phyloP scores from a whole-genome alignment of 2,329 filamentous ascomycete species.

The Pestalotiopsis sp. region DNA sequence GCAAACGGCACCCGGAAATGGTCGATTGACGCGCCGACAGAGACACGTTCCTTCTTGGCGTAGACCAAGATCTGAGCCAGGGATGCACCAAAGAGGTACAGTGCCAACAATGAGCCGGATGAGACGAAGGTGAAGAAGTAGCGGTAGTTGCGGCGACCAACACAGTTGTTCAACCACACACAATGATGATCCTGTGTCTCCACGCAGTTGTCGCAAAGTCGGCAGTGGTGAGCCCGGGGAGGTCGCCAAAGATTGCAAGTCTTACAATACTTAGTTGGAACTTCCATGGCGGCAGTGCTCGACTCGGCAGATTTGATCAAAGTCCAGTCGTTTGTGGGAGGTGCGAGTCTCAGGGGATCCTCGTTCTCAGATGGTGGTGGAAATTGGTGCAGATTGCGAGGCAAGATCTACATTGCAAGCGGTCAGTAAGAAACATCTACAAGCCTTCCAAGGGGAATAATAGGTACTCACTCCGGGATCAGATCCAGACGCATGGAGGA shows the following conservation, averaged over 20 bases:
- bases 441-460: too few species aligned
- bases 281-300: slow-evolving; percentile 87
- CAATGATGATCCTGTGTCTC: slow-evolving; percentile 98
- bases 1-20: slow-evolving; percentile 81
- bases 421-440: not conserved
- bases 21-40: slow-evolving; percentile 67
- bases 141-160: slow-evolving; percentile 90
- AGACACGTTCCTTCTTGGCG: slow-evolving; percentile 59
- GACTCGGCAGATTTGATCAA: slow-evolving; percentile 79
- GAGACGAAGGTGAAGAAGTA: slow-evolving; percentile 95
- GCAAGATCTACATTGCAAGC: slow-evolving; percentile 68
- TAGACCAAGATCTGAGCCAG: slow-evolving; percentile 81
- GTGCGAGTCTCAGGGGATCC: slow-evolving; percentile 79
- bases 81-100: slow-evolving; percentile 75
- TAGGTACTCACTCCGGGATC: slow-evolving; percentile 79
- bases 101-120: slow-evolving; percentile 71
- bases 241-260: slow-evolving; percentile 98
- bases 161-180: slow-evolving; percentile 94
- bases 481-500: slow-evolving; percentile 86
- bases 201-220: slow-evolving; percentile 94
- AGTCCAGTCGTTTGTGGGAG: slow-evolving; percentile 90
- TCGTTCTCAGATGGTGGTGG: slow-evolving; percentile 74
- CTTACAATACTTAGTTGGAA: slow-evolving; percentile 97
- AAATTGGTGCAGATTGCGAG: slow-evolving; percentile 79
- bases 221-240: slow-evolving; percentile 92